phyloP scores from a whole-genome alignment of 1,139 yeast species.

The Geotrichum fermentans region DNA sequence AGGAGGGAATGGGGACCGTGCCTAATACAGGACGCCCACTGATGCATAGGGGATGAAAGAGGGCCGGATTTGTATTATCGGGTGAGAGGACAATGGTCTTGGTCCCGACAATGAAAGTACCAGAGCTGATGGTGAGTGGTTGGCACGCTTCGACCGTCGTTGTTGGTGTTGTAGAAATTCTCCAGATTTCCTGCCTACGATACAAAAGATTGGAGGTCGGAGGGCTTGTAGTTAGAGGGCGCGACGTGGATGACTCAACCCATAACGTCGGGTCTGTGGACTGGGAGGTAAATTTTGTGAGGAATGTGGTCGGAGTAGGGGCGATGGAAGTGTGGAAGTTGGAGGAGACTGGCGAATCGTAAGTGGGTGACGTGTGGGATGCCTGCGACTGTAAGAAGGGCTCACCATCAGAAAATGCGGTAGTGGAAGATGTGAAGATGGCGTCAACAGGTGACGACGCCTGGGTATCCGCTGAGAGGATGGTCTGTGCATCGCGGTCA shows the following conservation, averaged over 20 bases:
- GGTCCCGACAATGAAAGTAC: conserved; percentile 7
- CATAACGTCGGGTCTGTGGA: no score
- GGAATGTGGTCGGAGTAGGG: background rate
- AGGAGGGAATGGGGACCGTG: background rate
- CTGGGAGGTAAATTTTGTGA: background rate
- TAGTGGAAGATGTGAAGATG: background rate
- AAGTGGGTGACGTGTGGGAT: no score
- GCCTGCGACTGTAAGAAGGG: no score
- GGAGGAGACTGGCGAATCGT: no score
- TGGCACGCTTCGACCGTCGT: conserved; percentile 11
- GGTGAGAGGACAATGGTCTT: conserved; percentile 5
- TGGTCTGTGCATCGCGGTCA: background rate
- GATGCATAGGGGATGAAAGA: conserved; percentile 18
- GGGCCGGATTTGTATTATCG: background rate
- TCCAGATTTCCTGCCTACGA: conserved; percentile 15
- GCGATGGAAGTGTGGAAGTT: background rate
- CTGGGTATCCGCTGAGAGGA: background rate
- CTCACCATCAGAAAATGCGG: no score
- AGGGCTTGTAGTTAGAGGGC: no score
- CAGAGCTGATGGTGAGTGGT: conserved; percentile 7
- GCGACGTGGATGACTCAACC: no score
- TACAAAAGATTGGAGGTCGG: background rate
- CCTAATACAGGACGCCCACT: conserved; percentile 24
- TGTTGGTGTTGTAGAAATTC: conserved; percentile 7
- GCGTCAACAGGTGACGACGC: background rate